Evolutionary conservation across 2,329 filamentous ascomycete genomes (phyloP).

Genomic region (Taxawa tesnikishii): DNA sequence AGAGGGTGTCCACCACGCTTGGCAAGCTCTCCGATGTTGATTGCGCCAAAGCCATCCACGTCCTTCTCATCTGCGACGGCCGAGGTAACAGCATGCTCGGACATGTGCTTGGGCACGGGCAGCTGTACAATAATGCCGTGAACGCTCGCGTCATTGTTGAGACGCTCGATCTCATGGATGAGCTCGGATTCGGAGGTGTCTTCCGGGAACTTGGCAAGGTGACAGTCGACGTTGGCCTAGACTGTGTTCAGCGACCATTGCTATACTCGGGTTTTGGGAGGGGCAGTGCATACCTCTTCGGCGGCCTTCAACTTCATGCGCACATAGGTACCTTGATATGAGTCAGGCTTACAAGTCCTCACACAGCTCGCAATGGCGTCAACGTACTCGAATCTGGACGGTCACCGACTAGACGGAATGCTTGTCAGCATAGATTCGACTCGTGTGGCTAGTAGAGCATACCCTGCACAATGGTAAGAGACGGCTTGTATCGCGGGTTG

Average conservation of each 20-base stretch:
- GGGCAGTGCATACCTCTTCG: constrained; percentile 47
- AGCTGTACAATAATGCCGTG: constrained; percentile 93
- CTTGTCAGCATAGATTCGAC: not conserved
- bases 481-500: constrained; percentile 81
- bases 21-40: constrained; percentile 91
- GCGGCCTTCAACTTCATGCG: constrained; percentile 99
- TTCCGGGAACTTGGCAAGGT: constrained; percentile 72
- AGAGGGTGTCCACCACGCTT: constrained; percentile 84
- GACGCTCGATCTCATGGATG: constrained; percentile 63
- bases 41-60: constrained; percentile 89
- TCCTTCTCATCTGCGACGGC: constrained; percentile 90
- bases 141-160: constrained; percentile 77
- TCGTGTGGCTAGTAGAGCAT: not conserved
- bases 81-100: constrained; percentile 82
- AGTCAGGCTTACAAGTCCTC: not conserved
- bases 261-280: too few relatives aligned
- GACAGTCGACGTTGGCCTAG: constrained; percentile 77
- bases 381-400: constrained; percentile 66
- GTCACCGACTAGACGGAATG: constrained; percentile 54
- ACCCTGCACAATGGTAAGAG: constrained; percentile 79
- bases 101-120: constrained; percentile 77
- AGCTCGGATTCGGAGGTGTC: constrained; percentile 75
- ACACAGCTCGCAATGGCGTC: not conserved
- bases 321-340: constrained; percentile 74
- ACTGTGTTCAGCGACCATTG: too few relatives aligned